phyloP scores from a whole-genome alignment of 208 protist species.

The Acanthamoeba rhysodes region DNA sequence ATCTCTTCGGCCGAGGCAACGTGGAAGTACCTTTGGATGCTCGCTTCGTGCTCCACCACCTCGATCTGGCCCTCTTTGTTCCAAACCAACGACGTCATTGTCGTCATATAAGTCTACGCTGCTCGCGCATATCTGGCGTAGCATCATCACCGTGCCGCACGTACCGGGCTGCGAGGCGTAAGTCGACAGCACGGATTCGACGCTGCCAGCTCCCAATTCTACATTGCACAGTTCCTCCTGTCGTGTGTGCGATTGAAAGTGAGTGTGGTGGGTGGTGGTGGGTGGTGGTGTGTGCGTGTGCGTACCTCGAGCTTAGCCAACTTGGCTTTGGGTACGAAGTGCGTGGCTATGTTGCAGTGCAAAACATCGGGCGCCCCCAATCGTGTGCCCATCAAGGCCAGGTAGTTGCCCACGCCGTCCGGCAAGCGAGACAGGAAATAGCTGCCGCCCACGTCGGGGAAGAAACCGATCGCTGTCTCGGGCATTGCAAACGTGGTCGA shows the following conservation, averaged over 20 bases:
- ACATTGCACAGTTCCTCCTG: not conserved
- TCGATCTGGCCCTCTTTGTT: not conserved
- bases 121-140: no score
- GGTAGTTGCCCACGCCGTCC: conserved; percentile 79
- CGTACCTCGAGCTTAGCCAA: conserved; percentile 2
- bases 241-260: not conserved
- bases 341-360: conserved; percentile 59
- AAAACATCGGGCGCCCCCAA: conserved; percentile 81
- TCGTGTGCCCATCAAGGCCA: conserved; percentile 85
- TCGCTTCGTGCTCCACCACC: not conserved
- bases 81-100: not conserved
- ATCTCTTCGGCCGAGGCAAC: conserved; percentile 9
- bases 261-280: not conserved
- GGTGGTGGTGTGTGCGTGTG: not conserved
- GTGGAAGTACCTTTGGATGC: conserved; percentile 22
- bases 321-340: conserved; percentile 29
- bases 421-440: conserved; percentile 80
- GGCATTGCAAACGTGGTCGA: conserved; percentile 89
- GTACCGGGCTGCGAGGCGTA: not conserved
- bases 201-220: not conserved
- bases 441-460: conserved; percentile 89
- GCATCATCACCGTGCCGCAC: not conserved
- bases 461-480: conserved; percentile 87
- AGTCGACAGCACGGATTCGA: not conserved
- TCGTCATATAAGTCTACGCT: not conserved